A percentile compares a stretch with the other conserved stretches of the same genome.
Evolutionary conservation across 306 rosid species (phyloP).

Genomic region (Vigna reflexopilosa): DNA sequence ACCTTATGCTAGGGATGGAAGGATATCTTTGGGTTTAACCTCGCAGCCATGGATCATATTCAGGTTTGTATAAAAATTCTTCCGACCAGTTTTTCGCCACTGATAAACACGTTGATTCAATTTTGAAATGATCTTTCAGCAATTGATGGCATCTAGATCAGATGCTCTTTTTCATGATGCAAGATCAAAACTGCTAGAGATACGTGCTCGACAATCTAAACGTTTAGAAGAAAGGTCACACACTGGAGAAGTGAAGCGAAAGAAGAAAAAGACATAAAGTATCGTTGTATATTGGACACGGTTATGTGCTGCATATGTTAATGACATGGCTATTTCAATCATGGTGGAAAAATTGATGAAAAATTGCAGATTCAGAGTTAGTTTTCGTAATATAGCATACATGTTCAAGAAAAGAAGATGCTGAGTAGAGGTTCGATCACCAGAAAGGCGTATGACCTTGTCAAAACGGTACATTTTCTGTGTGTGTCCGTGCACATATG

Average conservation of each 20-base stretch:
- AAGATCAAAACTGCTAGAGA: slow-evolving; percentile 68
- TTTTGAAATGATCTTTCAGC: slow-evolving; percentile 64
- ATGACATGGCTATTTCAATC: slow-evolving; percentile 30
- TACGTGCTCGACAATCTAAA: slow-evolving; percentile 81
- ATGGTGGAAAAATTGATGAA: slow-evolving; percentile 2
- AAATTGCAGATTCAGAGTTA: slow-evolving; percentile 28
- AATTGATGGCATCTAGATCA: slow-evolving; percentile 82
- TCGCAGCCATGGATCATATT: slow-evolving; percentile 97
- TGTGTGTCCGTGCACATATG: no score
- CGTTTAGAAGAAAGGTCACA: slow-evolving; percentile 65
- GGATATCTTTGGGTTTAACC: slow-evolving; percentile 84
- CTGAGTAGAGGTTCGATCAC: slow-evolving; percentile 27
- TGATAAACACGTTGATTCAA: slow-evolving; percentile 28
- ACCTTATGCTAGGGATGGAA: slow-evolving; percentile 76
- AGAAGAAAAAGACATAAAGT: slow-evolving; percentile 57
- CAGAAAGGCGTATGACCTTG: slow-evolving; percentile 7
- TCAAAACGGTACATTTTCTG: slow-evolving; percentile 19
- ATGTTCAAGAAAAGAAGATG: slow-evolving; percentile 23
- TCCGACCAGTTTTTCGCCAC: not conserved
- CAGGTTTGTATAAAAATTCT: slow-evolving; percentile 59
- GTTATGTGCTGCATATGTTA: slow-evolving; percentile 30
- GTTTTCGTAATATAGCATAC: slow-evolving; percentile 6
- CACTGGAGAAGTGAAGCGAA: slow-evolving; percentile 59
- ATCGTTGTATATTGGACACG: slow-evolving; percentile 32
- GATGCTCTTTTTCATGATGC: slow-evolving; percentile 84